Evolutionary conservation across 495 filamentous ascomycete species (phyloP).

Genomic region (Hypoxylon cercidicola): DNA sequence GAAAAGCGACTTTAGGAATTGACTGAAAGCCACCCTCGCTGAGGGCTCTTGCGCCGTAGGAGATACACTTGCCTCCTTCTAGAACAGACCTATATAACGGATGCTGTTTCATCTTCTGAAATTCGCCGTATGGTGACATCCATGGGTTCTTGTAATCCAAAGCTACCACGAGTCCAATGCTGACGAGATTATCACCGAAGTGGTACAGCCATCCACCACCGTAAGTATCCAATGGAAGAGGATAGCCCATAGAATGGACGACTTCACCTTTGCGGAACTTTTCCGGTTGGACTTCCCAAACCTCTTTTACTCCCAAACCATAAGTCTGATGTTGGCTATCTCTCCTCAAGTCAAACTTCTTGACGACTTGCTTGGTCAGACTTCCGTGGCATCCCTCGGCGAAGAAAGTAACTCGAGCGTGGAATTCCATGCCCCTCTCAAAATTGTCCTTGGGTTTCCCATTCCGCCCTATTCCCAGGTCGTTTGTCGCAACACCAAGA

Average conservation of each 20-base stretch:
- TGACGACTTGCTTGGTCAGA: conserved; percentile 92
- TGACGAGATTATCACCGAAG: conserved; percentile 97
- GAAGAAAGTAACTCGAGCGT: conserved; percentile 92
- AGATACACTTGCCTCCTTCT: conserved; percentile 96
- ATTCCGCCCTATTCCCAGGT: conserved; percentile 81
- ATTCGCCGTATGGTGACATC: conserved; percentile 94
- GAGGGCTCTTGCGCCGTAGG: conserved; percentile 91
- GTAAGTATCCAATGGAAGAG: conserved; percentile 87
- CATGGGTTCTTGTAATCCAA: conserved; percentile 97
- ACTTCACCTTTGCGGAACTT: conserved; percentile 91
- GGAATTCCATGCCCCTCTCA: conserved; percentile 98
- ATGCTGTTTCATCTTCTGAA: conserved; percentile 99
- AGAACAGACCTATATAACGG: conserved; percentile 83
- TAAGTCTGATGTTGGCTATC: conserved; percentile 96
- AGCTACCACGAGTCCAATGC: conserved; percentile 90
- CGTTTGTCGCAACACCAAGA: conserved; percentile 95
- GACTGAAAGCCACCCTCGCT: conserved; percentile 98
- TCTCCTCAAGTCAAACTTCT: conserved; percentile 90
- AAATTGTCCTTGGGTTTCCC: conserved; percentile 92
- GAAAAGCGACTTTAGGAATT: conserved; percentile 95
- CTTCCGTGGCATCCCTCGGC: conserved; percentile 97
- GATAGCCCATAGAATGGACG: conserved; percentile 93
- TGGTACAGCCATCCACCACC: conserved; percentile 99
- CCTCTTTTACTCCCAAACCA: conserved; percentile 92
- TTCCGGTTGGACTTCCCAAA: conserved; percentile 95